phyloP scores from a whole-genome alignment of 768 basidiomycete species.

The Tephrocybe sp. region DNA sequence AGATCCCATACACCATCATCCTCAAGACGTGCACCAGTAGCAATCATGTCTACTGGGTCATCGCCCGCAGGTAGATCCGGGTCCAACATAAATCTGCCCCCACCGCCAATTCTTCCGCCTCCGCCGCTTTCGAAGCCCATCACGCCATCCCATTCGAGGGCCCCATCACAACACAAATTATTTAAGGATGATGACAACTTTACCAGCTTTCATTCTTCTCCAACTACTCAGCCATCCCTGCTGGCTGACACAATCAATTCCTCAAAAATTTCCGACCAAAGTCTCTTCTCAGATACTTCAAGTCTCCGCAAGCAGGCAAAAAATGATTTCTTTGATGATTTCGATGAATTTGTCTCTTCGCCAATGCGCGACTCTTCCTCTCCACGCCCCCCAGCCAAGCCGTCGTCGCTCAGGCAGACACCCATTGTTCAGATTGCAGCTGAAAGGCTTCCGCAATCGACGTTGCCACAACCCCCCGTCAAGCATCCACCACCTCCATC shows the following conservation, averaged over 20 bases:
- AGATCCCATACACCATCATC: slow-evolving; percentile 15
- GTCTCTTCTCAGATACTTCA: slow-evolving; percentile 19
- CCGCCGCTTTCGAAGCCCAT: slow-evolving; percentile 21
- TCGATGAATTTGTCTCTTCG: slow-evolving; percentile 37
- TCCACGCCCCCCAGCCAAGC: slow-evolving; percentile 40
- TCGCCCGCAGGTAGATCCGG: slow-evolving; percentile 17
- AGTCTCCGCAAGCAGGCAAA: slow-evolving; percentile 5
- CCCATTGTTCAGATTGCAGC: background rate
- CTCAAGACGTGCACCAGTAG: slow-evolving; percentile 21
- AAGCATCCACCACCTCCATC: slow-evolving; percentile 18
- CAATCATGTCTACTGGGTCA: slow-evolving; percentile 31
- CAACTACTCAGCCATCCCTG: slow-evolving; percentile 17
- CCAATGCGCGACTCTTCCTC: slow-evolving; percentile 47
- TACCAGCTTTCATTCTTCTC: slow-evolving; percentile 43
- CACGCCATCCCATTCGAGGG: slow-evolving; percentile 26
- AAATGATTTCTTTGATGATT: slow-evolving; percentile 21
- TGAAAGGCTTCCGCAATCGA: slow-evolving; percentile 1
- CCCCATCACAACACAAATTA: slow-evolving; percentile 22
- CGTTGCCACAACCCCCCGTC: slow-evolving; percentile 6
- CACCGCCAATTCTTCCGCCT: slow-evolving; percentile 23
- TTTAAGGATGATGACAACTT: slow-evolving; percentile 51
- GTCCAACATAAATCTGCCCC: slow-evolving; percentile 22
- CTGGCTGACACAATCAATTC: slow-evolving; percentile 21
- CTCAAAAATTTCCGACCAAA: slow-evolving; percentile 21
- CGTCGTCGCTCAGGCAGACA: slow-evolving; percentile 8